Evolutionary conservation across 192 early-diverging fungal genomes (phyloP).

Genomic region (Chytriomyces confervae): DNA sequence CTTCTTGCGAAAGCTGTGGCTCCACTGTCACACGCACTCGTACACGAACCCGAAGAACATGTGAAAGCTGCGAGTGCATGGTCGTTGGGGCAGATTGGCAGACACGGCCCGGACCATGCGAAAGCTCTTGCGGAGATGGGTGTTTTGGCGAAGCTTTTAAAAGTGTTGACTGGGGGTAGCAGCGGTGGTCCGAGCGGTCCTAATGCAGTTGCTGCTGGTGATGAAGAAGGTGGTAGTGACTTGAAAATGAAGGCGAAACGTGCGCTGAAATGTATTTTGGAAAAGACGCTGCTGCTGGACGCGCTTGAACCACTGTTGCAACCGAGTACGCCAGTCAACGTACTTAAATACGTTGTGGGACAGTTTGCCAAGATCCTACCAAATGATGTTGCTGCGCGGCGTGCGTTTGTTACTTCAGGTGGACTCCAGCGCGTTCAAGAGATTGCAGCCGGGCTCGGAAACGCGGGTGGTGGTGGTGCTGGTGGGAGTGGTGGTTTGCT

Average conservation of each 20-base stretch:
- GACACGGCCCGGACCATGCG: constrained; percentile 66
- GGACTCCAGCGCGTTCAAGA: constrained; percentile 61
- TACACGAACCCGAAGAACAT: constrained; percentile 57
- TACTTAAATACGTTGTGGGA: constrained; percentile 64
- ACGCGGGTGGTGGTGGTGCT: constrained; percentile 26
- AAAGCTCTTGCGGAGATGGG: constrained; percentile 61
- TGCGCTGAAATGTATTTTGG: constrained; percentile 59
- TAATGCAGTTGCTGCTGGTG: neutral
- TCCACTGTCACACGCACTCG: constrained; percentile 54
- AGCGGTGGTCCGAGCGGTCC: neutral
- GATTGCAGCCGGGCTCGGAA: constrained; percentile 53
- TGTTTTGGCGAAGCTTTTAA: constrained; percentile 60
- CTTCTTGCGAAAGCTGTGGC: constrained; percentile 63
- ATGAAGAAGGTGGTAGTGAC: constrained; percentile 47
- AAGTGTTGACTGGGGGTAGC: constrained; percentile 45
- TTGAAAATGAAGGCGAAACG: constrained; percentile 62
- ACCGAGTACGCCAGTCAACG: constrained; percentile 53
- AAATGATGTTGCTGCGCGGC: constrained; percentile 60
- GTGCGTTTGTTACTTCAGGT: constrained; percentile 60
- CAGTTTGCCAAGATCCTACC: constrained; percentile 67
- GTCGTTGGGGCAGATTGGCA: constrained; percentile 65
- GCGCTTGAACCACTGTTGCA: constrained; percentile 61
- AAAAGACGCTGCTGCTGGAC: constrained; percentile 59
- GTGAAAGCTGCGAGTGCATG: constrained; percentile 66
- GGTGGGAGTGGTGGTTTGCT: constrained; percentile 13